Evolutionary conservation across 352 stramenopile genomes (phyloP).

Genomic region (Phytophthora sansomeana): DNA sequence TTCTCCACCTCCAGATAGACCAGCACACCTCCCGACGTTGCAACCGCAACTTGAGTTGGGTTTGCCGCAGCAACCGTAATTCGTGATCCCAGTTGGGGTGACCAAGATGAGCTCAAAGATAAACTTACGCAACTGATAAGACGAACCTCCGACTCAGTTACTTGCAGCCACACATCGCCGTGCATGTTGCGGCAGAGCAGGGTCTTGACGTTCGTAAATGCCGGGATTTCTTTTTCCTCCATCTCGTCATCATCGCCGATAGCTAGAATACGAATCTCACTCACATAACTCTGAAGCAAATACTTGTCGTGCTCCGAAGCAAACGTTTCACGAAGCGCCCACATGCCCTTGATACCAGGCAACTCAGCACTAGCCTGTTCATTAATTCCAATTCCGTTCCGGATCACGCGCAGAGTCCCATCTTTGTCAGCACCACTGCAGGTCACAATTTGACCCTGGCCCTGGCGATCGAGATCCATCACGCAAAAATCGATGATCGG

Average conservation of each 20-base stretch:
- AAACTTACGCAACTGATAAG: constrained; percentile 84
- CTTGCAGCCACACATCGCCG: constrained; percentile 92
- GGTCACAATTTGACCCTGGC: constrained; percentile 96
- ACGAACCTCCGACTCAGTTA: constrained; percentile 93
- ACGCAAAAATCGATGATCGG: constrained; percentile 99
- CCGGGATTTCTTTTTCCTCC: constrained; percentile 91
- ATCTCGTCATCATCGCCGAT: constrained; percentile 93
- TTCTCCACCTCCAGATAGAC: constrained; percentile 91
- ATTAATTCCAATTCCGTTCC: constrained; percentile 99
- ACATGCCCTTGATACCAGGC: constrained; percentile 98
- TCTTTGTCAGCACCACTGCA: constrained; percentile 96
- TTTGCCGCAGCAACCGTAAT: constrained; percentile 91
- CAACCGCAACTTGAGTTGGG: constrained; percentile 93
- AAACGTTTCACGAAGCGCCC: constrained; percentile 91
- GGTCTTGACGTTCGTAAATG: constrained; percentile 90
- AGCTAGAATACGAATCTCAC: constrained; percentile 95
- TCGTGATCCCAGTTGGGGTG: constrained; percentile 57
- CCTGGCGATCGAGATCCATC: constrained; percentile 94
- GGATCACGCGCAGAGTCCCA: constrained; percentile 96
- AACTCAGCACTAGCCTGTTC: constrained; percentile 96
- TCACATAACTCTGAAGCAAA: constrained; percentile 96
- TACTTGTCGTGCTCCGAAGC: constrained; percentile 93
- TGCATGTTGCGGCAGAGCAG: constrained; percentile 95
- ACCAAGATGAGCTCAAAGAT: constrained; percentile 78
- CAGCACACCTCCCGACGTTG: constrained; percentile 89